Evolutionary conservation across 2,329 filamentous ascomycete genomes (phyloP).

Genomic region (Pseudohalonectria lignicola): DNA sequence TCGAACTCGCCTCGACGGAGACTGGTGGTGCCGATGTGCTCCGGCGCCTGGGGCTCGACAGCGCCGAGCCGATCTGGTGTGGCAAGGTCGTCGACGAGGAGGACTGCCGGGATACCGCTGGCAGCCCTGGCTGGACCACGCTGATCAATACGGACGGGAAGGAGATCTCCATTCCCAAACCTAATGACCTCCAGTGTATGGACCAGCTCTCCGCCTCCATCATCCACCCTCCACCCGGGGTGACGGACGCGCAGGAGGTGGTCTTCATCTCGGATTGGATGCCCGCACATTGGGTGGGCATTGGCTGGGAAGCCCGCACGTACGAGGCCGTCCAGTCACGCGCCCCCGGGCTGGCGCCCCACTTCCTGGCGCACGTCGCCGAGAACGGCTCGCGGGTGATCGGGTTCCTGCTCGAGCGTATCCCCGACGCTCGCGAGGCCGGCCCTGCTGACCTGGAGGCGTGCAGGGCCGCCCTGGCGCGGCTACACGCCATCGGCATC

Average conservation of each 20-base stretch:
- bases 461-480: background rate
- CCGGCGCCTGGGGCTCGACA: no score
- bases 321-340: conserved; percentile 1
- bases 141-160: no score
- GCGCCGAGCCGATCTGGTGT: background rate
- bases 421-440: conserved; percentile 1
- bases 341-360: conserved; percentile 1
- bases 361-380: conserved; percentile 2
- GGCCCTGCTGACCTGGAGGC: background rate
- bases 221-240: no score
- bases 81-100: background rate
- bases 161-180: no score
- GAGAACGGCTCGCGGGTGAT: conserved; percentile 1
- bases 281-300: background rate
- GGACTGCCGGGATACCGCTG: no score
- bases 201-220: no score
- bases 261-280: background rate
- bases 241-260: background rate
- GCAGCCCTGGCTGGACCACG: no score
- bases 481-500: conserved; percentile 3
- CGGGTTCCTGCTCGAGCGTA: conserved; percentile 3
- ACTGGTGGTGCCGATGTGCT: no score
- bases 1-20: background rate
- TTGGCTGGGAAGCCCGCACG: background rate
- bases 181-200: no score